Conservation (phyloP, 2,329 filamentous ascomycete species). For the Penicillium sp. region DNA sequence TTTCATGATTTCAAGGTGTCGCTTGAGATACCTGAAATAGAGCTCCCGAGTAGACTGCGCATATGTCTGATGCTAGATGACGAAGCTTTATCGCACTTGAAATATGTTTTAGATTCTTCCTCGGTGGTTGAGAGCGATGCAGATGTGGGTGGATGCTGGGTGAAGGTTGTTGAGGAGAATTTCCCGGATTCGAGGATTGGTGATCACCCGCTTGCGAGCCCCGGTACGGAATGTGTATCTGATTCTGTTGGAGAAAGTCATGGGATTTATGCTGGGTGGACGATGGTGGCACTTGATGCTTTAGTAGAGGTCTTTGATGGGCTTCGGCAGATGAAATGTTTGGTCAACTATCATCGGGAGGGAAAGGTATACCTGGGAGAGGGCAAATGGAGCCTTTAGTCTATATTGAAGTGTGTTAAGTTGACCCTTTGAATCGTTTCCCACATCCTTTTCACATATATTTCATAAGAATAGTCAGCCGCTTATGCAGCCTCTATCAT, state of each 20-base stretch:
- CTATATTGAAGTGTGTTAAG: not conserved
- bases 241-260: not conserved
- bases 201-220: slow-evolving; percentile 10
- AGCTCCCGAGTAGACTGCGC: slow-evolving; percentile 28
- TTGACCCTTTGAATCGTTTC: not conserved
- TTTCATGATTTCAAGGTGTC: slow-evolving; percentile 33
- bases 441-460: no score
- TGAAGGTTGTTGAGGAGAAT: slow-evolving; percentile 32
- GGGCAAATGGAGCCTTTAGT: slow-evolving; percentile 21
- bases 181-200: slow-evolving; percentile 25
- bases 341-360: slow-evolving; percentile 26
- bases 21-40: slow-evolving; percentile 24
- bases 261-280: slow-evolving; percentile 26
- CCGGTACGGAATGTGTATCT: not conserved
- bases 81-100: slow-evolving; percentile 20
- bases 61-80: slow-evolving; percentile 31
- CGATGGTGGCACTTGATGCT: slow-evolving; percentile 24
- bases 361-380: slow-evolving; percentile 25
- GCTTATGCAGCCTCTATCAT: no score
- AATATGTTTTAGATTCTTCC: slow-evolving; percentile 12
- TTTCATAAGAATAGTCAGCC: no score
- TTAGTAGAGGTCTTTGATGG: slow-evolving; percentile 30
- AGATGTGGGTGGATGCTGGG: slow-evolving; percentile 18
- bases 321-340: slow-evolving; percentile 21
- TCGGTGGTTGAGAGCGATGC: slow-evolving; percentile 10